These are phyloP conservation scores for Geotrichum candidum DNA, from an alignment of 1,139 yeast genomes.

Conservation along the genomic window DNA sequence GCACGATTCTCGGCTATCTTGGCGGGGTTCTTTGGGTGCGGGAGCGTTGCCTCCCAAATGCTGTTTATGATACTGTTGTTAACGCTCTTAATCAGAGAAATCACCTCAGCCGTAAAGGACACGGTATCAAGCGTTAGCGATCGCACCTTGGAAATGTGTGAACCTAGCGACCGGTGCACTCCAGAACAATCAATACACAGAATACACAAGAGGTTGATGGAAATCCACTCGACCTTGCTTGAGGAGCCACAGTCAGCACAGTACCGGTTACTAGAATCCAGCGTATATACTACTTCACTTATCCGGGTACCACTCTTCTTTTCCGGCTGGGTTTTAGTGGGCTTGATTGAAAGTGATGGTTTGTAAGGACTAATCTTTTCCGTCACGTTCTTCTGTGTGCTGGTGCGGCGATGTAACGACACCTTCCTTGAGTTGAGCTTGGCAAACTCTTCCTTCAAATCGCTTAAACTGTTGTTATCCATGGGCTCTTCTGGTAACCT, in stretches of 20 bases:
- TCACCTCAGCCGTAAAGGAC: slow-evolving; percentile 58
- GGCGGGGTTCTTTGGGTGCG: slow-evolving; percentile 40
- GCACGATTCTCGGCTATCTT: slow-evolving; percentile 34
- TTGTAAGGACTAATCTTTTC: slow-evolving; percentile 2
- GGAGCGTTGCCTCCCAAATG: slow-evolving; percentile 47
- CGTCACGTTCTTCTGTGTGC: slow-evolving; percentile 7
- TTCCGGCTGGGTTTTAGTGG: neutral
- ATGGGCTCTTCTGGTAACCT: slow-evolving; percentile 1
- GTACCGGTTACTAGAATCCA: slow-evolving; percentile 49
- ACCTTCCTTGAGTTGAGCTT: slow-evolving; percentile 14
- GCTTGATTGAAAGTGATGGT: neutral
- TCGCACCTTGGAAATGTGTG: slow-evolving; percentile 67
- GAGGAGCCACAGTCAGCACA: slow-evolving; percentile 79
- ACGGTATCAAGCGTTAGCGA: slow-evolving; percentile 70
- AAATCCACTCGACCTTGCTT: slow-evolving; percentile 75
- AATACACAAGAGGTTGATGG: slow-evolving; percentile 64
- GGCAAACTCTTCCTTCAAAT: slow-evolving; percentile 12
- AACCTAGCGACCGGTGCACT: slow-evolving; percentile 68
- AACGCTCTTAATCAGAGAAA: slow-evolving; percentile 51
- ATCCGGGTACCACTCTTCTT: slow-evolving; percentile 6
- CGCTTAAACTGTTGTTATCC: slow-evolving; percentile 6
- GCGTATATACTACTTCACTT: slow-evolving; percentile 20
- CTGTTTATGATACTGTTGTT: slow-evolving; percentile 62
- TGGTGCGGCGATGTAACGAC: slow-evolving; percentile 10
- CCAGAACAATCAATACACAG: slow-evolving; percentile 80